Percentiles rank a stretch among this genome's conserved stretches.
phyloP scores from a whole-genome alignment of 139 green algal species.

The Pleodorina starrii region DNA sequence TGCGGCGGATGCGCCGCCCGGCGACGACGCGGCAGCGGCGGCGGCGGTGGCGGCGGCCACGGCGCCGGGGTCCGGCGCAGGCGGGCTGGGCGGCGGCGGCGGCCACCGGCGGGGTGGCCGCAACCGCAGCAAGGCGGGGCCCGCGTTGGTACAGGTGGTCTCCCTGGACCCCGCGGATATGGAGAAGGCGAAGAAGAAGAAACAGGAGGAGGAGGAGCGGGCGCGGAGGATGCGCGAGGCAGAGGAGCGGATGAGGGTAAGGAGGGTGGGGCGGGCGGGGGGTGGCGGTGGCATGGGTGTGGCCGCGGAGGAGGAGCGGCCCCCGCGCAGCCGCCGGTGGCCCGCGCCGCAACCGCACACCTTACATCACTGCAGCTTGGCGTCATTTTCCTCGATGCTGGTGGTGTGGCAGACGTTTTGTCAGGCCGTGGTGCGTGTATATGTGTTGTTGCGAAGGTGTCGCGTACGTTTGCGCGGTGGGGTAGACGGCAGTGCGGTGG shows the following conservation, averaged over 20 bases:
- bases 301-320: not conserved
- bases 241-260: constrained; percentile 45
- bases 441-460: too few relatives aligned
- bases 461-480: too few relatives aligned
- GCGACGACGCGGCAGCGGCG: constrained; percentile 10
- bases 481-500: too few relatives aligned
- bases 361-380: too few relatives aligned
- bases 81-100: constrained; percentile 19
- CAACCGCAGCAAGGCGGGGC: constrained; percentile 55
- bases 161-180: constrained; percentile 38
- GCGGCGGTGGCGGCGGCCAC: not conserved
- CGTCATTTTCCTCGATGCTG: too few relatives aligned
- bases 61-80: not conserved
- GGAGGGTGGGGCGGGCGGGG: not conserved
- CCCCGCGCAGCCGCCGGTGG: too few relatives aligned
- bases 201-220: constrained; percentile 44
- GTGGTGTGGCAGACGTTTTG: too few relatives aligned
- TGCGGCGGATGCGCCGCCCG: not conserved
- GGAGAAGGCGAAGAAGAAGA: constrained; percentile 36
- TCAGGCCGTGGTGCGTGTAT: too few relatives aligned
- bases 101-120: not conserved
- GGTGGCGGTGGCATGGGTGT: not conserved
- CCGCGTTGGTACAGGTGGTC: constrained; percentile 67
- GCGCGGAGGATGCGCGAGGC: constrained; percentile 31
- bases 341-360: too few relatives aligned